phyloP scores from a whole-genome alignment of 352 stramenopile genomes.

The Globisporangium viniferum region DNA sequence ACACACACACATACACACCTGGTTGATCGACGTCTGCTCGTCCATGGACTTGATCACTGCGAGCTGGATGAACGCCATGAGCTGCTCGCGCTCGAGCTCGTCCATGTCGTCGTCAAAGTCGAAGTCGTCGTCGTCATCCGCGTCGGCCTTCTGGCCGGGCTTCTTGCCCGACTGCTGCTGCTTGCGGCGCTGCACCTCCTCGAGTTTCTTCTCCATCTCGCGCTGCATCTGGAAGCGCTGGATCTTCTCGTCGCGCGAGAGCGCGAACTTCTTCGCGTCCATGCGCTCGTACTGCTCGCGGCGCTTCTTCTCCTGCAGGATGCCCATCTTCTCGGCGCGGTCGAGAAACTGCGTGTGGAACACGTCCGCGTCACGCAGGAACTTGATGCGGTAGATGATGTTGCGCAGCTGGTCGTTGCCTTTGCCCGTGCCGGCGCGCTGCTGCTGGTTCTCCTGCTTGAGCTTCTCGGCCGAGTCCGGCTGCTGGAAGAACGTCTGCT shows the following conservation, averaged over 20 bases:
- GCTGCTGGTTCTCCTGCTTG: conserved; percentile 14
- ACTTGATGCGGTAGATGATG: conserved; percentile 57
- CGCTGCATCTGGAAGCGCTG: conserved; percentile 76
- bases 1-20: conserved; percentile 22
- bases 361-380: conserved; percentile 68
- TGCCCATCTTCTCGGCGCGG: conserved; percentile 50
- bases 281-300: conserved; percentile 76
- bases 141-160: conserved; percentile 16
- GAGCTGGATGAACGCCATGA: conserved; percentile 81
- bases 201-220: conserved; percentile 70
- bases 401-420: conserved; percentile 56
- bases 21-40: conserved; percentile 67
- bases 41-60: conserved; percentile 75
- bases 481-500: conserved; percentile 70
- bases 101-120: conserved; percentile 56
- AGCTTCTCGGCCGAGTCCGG: conserved; percentile 18
- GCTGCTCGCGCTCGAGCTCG: conserved; percentile 77
- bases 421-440: conserved; percentile 13
- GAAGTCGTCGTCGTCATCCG: conserved; percentile 31
- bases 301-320: conserved; percentile 67
- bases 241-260: conserved; percentile 79
- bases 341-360: conserved; percentile 80
- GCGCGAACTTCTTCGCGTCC: conserved; percentile 58
- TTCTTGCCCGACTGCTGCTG: conserved; percentile 25
- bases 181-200: conserved; percentile 46